Percentiles rank a stretch among this genome's conserved stretches.
Conservation (phyloP, 164 flowering plant genomes). For the Sedum album region DNA sequence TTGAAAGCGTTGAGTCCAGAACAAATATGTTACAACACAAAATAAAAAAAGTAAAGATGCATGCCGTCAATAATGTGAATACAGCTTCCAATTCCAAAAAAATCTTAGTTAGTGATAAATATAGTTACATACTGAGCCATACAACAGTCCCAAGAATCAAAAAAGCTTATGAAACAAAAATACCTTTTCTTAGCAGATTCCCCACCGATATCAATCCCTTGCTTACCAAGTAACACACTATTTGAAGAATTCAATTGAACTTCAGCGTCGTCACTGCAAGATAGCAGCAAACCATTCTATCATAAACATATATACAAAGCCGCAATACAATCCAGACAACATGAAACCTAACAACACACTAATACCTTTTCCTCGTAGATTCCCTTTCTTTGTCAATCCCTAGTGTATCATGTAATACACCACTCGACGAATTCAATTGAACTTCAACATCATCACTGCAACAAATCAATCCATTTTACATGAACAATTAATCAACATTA, state of each 20-base stretch:
- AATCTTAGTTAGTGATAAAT: no score
- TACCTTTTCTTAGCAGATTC: constrained; percentile 2
- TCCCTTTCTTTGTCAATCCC: neutral
- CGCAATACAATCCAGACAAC: no score
- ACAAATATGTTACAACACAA: no score
- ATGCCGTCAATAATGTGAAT: no score
- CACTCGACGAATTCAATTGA: neutral
- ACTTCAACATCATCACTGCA: neutral
- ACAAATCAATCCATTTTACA: neutral
- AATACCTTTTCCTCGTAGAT: constrained; percentile 4
- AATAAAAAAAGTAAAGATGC: no score
- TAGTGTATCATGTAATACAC: neutral
- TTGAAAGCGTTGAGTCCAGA: no score
- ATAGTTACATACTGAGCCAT: no score
- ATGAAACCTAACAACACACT: neutral
- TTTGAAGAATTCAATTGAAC: neutral
- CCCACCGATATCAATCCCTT: neutral
- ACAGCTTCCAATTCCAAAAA: no score
- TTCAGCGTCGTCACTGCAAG: neutral
- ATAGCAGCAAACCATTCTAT: no score
- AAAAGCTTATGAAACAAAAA: neutral
- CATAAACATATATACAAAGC: no score
- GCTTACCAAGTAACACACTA: neutral
- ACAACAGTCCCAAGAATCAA: neutral
- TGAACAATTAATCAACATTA: neutral